Evolutionary conservation across 129 eudicot species (phyloP), one percentile per base, ranked within the genome.

Genomic region (Heracleum sosnowskyi): DNA sequence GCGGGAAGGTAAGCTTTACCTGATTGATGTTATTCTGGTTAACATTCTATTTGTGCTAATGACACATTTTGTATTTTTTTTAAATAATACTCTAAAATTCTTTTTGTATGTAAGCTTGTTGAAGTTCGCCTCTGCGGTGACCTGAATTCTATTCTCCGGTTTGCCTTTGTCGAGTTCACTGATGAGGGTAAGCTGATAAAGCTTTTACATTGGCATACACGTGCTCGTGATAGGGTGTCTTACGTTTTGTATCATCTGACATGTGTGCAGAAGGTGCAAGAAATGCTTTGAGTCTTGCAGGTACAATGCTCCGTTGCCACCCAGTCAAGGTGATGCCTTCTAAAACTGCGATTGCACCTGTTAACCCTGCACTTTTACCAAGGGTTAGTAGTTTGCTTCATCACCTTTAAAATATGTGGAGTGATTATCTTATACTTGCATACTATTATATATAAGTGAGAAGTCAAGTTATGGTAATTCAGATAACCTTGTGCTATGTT

Each of bases 311-410:
- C 33, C 91, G 97, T 34, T 94, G 82, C 71, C 87, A 91, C 77
- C 97, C 97, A 5, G 92, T 91, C 29, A 88, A 84, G 87, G 97
- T 91, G 70, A 86, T 94, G 47, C 97, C 97, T 80, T 94, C 97
- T 1, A 91, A 89, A 86, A 94, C 97, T 74, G 98, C 97, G 39
- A 94, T 94, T 89, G 97, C 97, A 76, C 98, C 98, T 29, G 93
- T 91, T 29, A 90, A 91, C 81, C 97, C 97, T 53, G 89, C 91
- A 13, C 87, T 86, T 85, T 80, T 91, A 70, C 97, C 97, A 1
- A 84, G 84, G 84, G 97, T 93, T 46, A 73, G 90, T 73, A 78
- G 51, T 72, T 68, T 68, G 51, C 36, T 41, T 72, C 36, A 45
- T 13, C 16, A 44, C 16, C 11, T 74, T 15, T 10, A 26, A 60